Conservation (phyloP, 108 stramenopile genomes). For the Skeletonema potamos region DNA sequence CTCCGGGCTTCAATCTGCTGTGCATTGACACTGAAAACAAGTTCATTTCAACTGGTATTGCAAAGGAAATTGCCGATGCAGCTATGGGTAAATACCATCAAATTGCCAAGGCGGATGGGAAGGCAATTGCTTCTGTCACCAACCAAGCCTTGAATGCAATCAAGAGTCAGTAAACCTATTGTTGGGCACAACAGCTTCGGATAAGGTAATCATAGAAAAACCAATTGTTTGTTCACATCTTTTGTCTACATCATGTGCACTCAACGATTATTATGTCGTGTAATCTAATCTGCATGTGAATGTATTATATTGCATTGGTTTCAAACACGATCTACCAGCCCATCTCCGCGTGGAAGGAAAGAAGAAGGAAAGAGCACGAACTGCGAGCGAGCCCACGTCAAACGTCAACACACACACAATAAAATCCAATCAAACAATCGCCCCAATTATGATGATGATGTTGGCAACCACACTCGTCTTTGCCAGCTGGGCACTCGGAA, state of each 20-base stretch:
- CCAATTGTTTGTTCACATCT: background rate
- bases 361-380: too few species aligned
- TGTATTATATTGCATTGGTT: too few species aligned
- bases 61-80: conserved; percentile 95
- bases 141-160: conserved; percentile 77
- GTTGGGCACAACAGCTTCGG: background rate
- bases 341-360: too few species aligned
- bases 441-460: background rate
- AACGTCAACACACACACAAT: too few species aligned
- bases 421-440: background rate
- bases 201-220: conserved; percentile 1
- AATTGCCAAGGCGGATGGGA: conserved; percentile 87
- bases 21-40: conserved; percentile 97
- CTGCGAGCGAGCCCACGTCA: too few species aligned
- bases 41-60: conserved; percentile 95
- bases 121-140: conserved; percentile 83
- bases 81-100: conserved; percentile 89
- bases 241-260: background rate
- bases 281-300: too few species aligned
- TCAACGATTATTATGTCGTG: too few species aligned
- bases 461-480: background rate
- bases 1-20: conserved; percentile 91
- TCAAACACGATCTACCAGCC: too few species aligned
- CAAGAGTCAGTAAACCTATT: conserved; percentile 49
- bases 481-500: background rate